Evolutionary conservation across 2,329 filamentous ascomycete species (phyloP).

Genomic region (Clonostachys byssicola): DNA sequence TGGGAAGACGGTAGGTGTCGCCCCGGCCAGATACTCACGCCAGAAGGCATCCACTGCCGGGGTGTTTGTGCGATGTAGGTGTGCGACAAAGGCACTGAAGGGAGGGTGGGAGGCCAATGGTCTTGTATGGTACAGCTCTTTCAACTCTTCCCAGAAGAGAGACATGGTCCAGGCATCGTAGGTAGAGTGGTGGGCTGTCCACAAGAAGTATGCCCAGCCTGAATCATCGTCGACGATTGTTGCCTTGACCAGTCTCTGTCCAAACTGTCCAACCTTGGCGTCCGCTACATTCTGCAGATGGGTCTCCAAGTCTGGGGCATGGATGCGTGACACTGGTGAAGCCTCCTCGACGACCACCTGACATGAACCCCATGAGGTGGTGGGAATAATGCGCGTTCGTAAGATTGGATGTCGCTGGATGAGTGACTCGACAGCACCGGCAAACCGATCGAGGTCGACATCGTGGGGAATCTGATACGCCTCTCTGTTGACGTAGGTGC

Average conservation of each 20-base stretch:
- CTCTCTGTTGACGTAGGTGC: slow-evolving; percentile 15
- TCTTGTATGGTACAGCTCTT: neutral
- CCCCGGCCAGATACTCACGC: neutral
- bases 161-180: slow-evolving; percentile 8
- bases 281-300: slow-evolving; percentile 4
- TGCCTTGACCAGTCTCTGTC: neutral
- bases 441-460: slow-evolving; percentile 8
- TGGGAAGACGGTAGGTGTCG: neutral
- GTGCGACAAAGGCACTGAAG: slow-evolving; percentile 2
- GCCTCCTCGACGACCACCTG: slow-evolving; percentile 1
- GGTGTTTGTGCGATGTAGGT: slow-evolving; percentile 1
- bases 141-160: neutral
- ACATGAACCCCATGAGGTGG: neutral
- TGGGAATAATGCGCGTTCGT: slow-evolving; percentile 3
- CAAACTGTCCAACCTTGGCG: slow-evolving; percentile 11
- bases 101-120: neutral
- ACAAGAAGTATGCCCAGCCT: slow-evolving; percentile 3
- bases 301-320: neutral
- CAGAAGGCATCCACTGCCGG: neutral
- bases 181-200: slow-evolving; percentile 8
- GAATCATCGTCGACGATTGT: neutral
- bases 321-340: neutral
- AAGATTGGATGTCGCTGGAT: slow-evolving; percentile 1
- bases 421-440: slow-evolving; percentile 3
- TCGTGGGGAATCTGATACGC: neutral